Evolutionary conservation across 1,139 yeast genomes (phyloP).

Genomic region (Yamadazyma siamensis): DNA sequence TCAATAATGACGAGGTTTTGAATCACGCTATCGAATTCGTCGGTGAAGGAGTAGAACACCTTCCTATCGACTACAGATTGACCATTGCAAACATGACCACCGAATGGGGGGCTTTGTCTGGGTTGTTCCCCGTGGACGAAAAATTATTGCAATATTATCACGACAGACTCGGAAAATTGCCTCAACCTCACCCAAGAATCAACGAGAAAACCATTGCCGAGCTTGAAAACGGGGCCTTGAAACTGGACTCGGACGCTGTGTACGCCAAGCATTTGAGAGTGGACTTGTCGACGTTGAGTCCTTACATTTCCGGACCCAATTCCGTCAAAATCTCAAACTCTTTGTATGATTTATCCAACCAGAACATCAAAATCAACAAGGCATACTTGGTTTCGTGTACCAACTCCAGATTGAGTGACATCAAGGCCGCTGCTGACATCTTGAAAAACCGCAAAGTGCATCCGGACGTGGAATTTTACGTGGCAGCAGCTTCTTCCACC

Average conservation of each 20-base stretch:
- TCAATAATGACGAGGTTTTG: slow-evolving; percentile 93
- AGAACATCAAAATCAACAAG: slow-evolving; percentile 78
- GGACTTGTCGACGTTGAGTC: slow-evolving; percentile 82
- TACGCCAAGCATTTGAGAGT: slow-evolving; percentile 86
- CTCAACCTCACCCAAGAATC: slow-evolving; percentile 85
- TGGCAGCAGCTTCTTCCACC: slow-evolving; percentile 94
- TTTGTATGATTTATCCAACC: slow-evolving; percentile 65
- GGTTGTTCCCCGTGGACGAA: slow-evolving; percentile 90
- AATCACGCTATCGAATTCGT: slow-evolving; percentile 97
- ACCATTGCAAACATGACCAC: slow-evolving; percentile 99
- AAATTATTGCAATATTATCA: slow-evolving; percentile 76
- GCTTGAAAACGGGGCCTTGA: slow-evolving; percentile 42
- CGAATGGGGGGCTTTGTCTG: slow-evolving; percentile 99
- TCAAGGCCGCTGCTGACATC: slow-evolving; percentile 90
- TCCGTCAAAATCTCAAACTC: slow-evolving; percentile 89
- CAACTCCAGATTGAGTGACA: slow-evolving; percentile 87
- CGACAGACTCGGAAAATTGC: slow-evolving; percentile 59
- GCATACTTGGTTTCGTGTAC: slow-evolving; percentile 98
- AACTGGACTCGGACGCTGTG: slow-evolving; percentile 70
- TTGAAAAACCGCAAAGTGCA: slow-evolving; percentile 80
- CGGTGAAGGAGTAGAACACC: slow-evolving; percentile 74
- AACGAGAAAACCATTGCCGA: slow-evolving; percentile 54
- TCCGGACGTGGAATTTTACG: slow-evolving; percentile 87
- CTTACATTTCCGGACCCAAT: slow-evolving; percentile 94
- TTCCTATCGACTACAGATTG: slow-evolving; percentile 85